A percentile compares a stretch with the other conserved stretches of the same genome.
Evolutionary conservation across 2,329 filamentous ascomycete species (phyloP).

Genomic region (Fusarium camptoceras): DNA sequence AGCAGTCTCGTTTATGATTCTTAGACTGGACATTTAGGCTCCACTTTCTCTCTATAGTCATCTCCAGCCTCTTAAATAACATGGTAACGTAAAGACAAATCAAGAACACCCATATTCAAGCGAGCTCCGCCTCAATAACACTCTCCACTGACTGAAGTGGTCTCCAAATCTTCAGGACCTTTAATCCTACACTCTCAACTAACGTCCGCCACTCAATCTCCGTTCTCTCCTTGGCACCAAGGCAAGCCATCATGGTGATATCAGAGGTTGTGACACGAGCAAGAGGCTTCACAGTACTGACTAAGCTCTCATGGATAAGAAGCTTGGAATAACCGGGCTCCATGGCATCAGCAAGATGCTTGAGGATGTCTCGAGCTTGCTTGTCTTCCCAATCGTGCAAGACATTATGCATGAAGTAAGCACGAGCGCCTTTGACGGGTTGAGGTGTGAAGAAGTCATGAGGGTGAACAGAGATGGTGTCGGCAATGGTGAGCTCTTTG

Average conservation of each 20-base stretch:
- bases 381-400: constrained; percentile 63
- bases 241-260: constrained; percentile 51
- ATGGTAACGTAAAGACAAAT: background rate
- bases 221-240: constrained; percentile 49
- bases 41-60: background rate
- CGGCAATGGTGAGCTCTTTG: constrained; percentile 37
- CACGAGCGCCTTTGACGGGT: constrained; percentile 54
- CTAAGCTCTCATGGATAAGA: constrained; percentile 53
- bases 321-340: constrained; percentile 52
- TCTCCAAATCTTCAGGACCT: constrained; percentile 50
- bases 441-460: constrained; percentile 55
- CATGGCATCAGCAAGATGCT: constrained; percentile 38
- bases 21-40: too few relatives aligned
- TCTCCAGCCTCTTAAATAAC: background rate
- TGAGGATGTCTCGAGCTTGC: constrained; percentile 51
- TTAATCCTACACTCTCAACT: constrained; percentile 42
- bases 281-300: constrained; percentile 47
- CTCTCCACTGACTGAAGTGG: constrained; percentile 45
- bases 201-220: constrained; percentile 49
- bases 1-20: too few relatives aligned
- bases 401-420: constrained; percentile 61
- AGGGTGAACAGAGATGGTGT: constrained; percentile 45
- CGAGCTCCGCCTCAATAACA: constrained; percentile 44
- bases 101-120: background rate
- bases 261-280: constrained; percentile 50